These are phyloP conservation scores for Peronosclerospora sorghi DNA, from an alignment of 352 stramenopile genomes.

Conservation along the genomic window DNA sequence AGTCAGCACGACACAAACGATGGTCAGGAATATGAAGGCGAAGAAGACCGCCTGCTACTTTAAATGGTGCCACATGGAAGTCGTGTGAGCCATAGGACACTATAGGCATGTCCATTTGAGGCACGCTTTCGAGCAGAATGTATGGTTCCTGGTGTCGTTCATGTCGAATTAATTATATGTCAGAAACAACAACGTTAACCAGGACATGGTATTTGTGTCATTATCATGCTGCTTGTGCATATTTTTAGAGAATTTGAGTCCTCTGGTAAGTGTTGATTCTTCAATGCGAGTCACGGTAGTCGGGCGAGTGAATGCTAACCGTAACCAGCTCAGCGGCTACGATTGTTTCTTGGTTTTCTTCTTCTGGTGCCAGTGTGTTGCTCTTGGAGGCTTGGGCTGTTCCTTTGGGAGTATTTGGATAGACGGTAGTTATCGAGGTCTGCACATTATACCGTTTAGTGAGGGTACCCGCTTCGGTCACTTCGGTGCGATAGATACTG, in stretches of 20 bases:
- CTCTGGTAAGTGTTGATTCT: no score
- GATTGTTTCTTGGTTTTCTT: slow-evolving; percentile 17
- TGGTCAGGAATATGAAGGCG: slow-evolving; percentile 32
- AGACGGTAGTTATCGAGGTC: neutral
- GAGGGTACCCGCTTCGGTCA: slow-evolving; percentile 32
- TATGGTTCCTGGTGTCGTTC: slow-evolving; percentile 10
- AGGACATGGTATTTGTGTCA: slow-evolving; percentile 20
- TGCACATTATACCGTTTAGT: slow-evolving; percentile 20
- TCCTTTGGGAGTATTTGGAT: neutral
- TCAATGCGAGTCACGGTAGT: no score
- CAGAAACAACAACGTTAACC: slow-evolving; percentile 10
- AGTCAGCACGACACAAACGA: slow-evolving; percentile 36
- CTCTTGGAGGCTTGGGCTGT: slow-evolving; percentile 4
- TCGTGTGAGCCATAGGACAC: slow-evolving; percentile 1
- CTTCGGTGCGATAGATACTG: slow-evolving; percentile 32
- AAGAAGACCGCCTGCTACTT: slow-evolving; percentile 37
- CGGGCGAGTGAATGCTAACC: slow-evolving; percentile 20
- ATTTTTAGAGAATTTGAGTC: no score
- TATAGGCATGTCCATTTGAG: neutral
- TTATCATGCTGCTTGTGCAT: neutral
- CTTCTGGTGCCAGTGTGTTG: slow-evolving; percentile 12
- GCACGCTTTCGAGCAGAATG: neutral
- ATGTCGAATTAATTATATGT: slow-evolving; percentile 10
- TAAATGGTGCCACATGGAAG: neutral
- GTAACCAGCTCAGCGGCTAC: slow-evolving; percentile 27